phyloP scores from a whole-genome alignment of 441 rosid species.

The Hura crepitans region DNA sequence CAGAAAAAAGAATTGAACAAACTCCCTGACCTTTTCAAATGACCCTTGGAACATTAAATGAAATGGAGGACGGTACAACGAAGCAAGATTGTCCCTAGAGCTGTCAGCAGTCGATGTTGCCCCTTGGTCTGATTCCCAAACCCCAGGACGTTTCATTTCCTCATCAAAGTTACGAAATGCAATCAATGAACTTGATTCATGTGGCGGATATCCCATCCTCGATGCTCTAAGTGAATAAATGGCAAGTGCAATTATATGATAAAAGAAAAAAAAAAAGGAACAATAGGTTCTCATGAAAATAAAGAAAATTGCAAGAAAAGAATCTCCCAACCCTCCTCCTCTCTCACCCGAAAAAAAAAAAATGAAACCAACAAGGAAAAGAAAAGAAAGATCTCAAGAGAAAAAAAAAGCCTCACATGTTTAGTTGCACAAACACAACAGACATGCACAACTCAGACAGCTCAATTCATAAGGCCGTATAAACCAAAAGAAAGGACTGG shows the following conservation, averaged over 20 bases:
- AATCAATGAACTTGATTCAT: conserved; percentile 54
- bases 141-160: conserved; percentile 81
- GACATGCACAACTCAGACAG: background rate
- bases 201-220: conserved; percentile 43
- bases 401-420: background rate
- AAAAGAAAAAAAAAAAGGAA: background rate
- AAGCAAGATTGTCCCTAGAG: conserved; percentile 80
- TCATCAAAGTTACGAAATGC: conserved; percentile 89
- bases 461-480: background rate
- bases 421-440: background rate
- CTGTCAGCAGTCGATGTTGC: conserved; percentile 57
- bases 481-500: background rate
- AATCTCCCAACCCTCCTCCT: background rate
- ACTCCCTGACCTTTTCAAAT: conserved; percentile 66
- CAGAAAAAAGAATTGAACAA: conserved; percentile 8
- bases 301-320: background rate
- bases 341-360: too few relatives aligned
- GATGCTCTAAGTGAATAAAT: conserved; percentile 39
- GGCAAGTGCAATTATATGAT: background rate
- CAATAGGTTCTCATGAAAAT: background rate
- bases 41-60: conserved; percentile 80
- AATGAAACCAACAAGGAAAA: too few relatives aligned
- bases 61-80: conserved; percentile 87
- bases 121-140: conserved; percentile 85
- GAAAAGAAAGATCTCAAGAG: too few relatives aligned